A percentile compares a stretch with the other conserved stretches of the same genome.
Conservation (phyloP, 2,329 filamentous ascomycete species). For the Claviceps maximensis region DNA sequence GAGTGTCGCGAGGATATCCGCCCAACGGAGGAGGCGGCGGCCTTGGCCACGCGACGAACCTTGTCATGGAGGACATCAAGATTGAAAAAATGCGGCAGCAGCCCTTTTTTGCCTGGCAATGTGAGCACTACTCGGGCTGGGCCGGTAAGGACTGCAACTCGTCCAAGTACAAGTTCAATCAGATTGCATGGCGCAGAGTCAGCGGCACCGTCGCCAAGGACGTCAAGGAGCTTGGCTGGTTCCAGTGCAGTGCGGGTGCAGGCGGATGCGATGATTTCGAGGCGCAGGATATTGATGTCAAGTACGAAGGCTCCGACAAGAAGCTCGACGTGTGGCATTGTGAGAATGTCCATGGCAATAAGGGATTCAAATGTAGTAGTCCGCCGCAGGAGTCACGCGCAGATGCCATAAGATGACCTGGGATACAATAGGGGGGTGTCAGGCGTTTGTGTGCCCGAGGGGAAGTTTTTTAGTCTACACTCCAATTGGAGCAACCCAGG, state of each 20-base stretch:
- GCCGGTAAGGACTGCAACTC: constrained; percentile 22
- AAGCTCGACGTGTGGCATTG: constrained; percentile 15
- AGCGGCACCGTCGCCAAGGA: constrained; percentile 15
- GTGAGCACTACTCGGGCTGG: constrained; percentile 22
- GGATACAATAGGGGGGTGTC: no score
- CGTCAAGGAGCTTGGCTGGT: constrained; percentile 15
- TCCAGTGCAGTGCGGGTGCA: constrained; percentile 19
- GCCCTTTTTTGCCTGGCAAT: constrained; percentile 23
- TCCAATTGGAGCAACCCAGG: no score
- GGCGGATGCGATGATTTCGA: constrained; percentile 19
- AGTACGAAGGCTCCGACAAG: constrained; percentile 5
- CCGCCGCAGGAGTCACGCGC: background rate
- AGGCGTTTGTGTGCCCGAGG: no score
- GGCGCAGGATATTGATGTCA: constrained; percentile 14
- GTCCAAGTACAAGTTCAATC: constrained; percentile 17
- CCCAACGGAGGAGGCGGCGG: constrained; percentile 48
- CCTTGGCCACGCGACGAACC: constrained; percentile 25
- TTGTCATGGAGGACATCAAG: constrained; percentile 19
- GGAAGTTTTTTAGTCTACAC: no score
- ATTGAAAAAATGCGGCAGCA: constrained; percentile 14
- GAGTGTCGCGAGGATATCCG: constrained; percentile 33
- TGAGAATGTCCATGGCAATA: constrained; percentile 13
- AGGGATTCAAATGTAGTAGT: constrained; percentile 14
- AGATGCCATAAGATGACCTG: no score
- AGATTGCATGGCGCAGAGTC: constrained; percentile 16